Evolutionary conservation across 495 filamentous ascomycete genomes (phyloP), one percentile per base, ranked within the genome.

Genomic region (Penicillium roqueforti): DNA sequence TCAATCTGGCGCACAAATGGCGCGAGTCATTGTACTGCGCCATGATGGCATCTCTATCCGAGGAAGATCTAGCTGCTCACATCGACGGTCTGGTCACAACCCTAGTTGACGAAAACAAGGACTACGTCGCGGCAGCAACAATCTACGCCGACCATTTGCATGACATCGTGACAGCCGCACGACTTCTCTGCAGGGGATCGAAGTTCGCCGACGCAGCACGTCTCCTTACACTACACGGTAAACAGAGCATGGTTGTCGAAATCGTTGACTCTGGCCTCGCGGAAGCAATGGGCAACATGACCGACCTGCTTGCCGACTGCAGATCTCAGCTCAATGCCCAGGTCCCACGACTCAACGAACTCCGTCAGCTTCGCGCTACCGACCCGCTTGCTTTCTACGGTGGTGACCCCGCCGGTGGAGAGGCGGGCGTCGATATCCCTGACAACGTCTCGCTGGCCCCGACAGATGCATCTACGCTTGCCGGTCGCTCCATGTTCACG

Each of bases 401-500:
- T 44, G 84, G 91, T 51, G 83, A 89, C 56, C 72, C 81, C 16
- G 71, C 76, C 3, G 65, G 61, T n/a, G 67, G 72, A 19, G 76
- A 68, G n/a, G 78, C 58, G 10, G 81, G 76, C 34, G 76, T 66
- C 32, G 88, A 93, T 59, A 78, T 95, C 5, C 92, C 92, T 0
- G 93, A 98, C 61, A 91, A 98, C 67, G 77, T 98, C 46, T 93
- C 88, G 6, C 76, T 98, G 13, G 92, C 93, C 3, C 88, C 92
- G 0, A 93, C 86, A 10, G 88, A 93, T 62, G 79, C 85, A 3
- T 78, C 88, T 0, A 92, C 88, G 14, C 85, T 87, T 6, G 83
- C 80, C 14, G 87, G 86, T 9, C 67, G 68, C 4, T 88, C 85
- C 42, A 78, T 98, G 68, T 92, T 96, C 73, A 98, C 93, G 6